Evolutionary conservation across 2,329 filamentous ascomycete genomes (phyloP).

Genomic region (Penicillium rolfsii): DNA sequence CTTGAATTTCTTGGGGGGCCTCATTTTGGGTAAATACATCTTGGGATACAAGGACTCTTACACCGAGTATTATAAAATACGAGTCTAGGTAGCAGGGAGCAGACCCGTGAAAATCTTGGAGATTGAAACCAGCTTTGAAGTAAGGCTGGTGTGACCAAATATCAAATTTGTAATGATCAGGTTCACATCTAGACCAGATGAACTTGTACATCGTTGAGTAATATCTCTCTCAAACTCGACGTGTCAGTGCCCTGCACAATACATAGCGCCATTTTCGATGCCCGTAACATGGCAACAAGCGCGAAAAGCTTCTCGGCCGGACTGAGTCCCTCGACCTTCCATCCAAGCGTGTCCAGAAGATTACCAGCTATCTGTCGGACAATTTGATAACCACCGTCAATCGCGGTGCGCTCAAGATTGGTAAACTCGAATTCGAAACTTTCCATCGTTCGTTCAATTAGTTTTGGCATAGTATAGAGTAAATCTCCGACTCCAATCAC

Average conservation of each 20-base stretch:
- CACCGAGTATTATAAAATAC: conserved; percentile 15
- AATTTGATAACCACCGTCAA: conserved; percentile 8
- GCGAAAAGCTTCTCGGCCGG: conserved; percentile 7
- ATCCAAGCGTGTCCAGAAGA: conserved; percentile 7
- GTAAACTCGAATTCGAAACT: conserved; percentile 5
- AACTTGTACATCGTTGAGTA: conserved; percentile 11
- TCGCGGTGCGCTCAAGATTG: conserved; percentile 5
- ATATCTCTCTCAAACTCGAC: conserved; percentile 2
- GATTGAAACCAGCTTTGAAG: too few relatives aligned
- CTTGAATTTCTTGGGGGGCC: conserved; percentile 15
- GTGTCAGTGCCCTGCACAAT: conserved; percentile 10
- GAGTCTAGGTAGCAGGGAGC: not conserved
- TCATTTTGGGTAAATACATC: conserved; percentile 18
- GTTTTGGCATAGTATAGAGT: conserved; percentile 6
- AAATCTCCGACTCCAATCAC: conserved; percentile 3
- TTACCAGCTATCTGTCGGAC: conserved; percentile 7
- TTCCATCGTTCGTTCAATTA: conserved; percentile 5
- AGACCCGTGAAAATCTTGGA: too few relatives aligned
- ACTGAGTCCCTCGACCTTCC: conserved; percentile 6
- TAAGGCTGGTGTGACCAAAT: too few relatives aligned
- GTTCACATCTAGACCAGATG: conserved; percentile 1
- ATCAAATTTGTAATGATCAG: not conserved
- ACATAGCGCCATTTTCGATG: conserved; percentile 8
- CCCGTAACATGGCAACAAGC: conserved; percentile 7
- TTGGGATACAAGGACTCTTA: conserved; percentile 16